A percentile compares a stretch with the other conserved stretches of the same genome.
Conservation (phyloP, 148 eudicot species). For the Oxyria digyna region DNA sequence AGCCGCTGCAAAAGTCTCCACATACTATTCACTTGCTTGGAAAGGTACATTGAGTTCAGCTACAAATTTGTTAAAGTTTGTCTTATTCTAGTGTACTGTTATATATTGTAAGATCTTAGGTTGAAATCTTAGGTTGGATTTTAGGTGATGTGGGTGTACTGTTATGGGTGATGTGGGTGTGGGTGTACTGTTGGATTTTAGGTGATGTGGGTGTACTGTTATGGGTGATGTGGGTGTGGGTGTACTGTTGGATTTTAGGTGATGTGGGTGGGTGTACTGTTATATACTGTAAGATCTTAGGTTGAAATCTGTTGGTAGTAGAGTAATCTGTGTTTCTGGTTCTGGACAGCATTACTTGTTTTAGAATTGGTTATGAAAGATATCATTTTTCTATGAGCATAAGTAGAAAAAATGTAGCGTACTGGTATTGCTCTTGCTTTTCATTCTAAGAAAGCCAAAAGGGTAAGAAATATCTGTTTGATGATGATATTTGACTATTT, state of each 20-base stretch:
- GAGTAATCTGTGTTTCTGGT: not conserved
- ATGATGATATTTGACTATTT: no score
- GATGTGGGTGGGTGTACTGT: not conserved
- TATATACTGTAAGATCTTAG: not conserved
- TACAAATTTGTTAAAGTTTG: not conserved
- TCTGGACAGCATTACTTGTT: not conserved
- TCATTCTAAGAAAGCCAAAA: no score
- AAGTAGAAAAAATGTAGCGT: no score
- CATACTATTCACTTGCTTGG: constrained; percentile 74
- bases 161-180: no score
- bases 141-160: not conserved
- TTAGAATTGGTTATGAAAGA: not conserved
- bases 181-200: not conserved
- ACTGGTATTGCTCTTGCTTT: no score
- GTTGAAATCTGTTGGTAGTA: not conserved
- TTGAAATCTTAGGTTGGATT: not conserved
- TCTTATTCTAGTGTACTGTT: not conserved
- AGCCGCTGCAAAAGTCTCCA: constrained; percentile 42
- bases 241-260: not conserved
- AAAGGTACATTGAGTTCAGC: constrained; percentile 39
- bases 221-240: not conserved
- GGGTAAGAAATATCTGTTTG: not conserved
- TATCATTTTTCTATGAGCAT: not conserved
- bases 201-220: not conserved
- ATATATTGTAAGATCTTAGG: not conserved